Evolutionary conservation across 495 filamentous ascomycete genomes (phyloP), one percentile per base, ranked within the genome.

Genomic region (Pyrenula massariospora): DNA sequence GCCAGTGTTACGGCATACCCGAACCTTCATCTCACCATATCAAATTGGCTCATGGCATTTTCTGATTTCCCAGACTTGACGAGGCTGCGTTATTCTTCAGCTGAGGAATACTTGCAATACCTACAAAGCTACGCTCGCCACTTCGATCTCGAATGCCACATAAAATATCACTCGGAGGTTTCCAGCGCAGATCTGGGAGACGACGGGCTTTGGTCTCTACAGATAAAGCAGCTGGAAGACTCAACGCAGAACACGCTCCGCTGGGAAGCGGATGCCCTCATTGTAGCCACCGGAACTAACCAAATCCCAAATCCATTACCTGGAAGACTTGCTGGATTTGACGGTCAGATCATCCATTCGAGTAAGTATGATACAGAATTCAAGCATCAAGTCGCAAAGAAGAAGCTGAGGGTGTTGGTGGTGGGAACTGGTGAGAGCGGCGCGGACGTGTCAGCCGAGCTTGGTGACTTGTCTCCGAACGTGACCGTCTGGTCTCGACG

Each of bases 21-120:
- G 36, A 24, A 56, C 57, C 31, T 59, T 11, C 57, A 57, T 49
- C 54, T 59, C 42, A 59, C 57, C 10, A 52, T 57, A 21, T 59
- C 57, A 15, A 59, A 59, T 50, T 59, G 54, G 57, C 15, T 48
- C 24, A 59, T 59, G 57, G 53, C 54, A 22, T 57, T 57, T 23
- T 59, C 57, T 2, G 54, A 57, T 53, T 59, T 57, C 24, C 57
- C 57, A 24, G 57, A 59, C 54, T 53, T 47, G 12, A 52, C 23
- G 2, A 56, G 57, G 47, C 57, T 56, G 11, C 48, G 50, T 12
- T 59, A 59, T 48, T 31, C 54, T 1, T 57, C 57, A 12, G 54
- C 54, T 25, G 24, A 50, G 11, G 54, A 50, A 19, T 59, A 59
- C 22, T 24, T 59, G 36, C 22, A n/a, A 20, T 59, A 59, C 47